Base-by-base conservation (phyloP, 2,329 filamentous ascomycete genomes). In the Exophiala spinifera region DNA sequence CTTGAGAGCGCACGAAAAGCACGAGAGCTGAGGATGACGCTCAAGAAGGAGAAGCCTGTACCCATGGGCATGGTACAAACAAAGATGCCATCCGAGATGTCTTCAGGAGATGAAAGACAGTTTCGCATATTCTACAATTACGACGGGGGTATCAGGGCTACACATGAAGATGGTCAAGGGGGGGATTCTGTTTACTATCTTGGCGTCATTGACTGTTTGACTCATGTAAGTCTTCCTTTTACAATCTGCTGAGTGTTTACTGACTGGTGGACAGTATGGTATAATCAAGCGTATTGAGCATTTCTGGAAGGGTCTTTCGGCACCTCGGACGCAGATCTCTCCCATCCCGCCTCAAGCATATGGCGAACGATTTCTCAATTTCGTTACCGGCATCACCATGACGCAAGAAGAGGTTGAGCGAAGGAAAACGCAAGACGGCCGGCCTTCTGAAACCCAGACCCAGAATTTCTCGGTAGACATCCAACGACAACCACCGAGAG, bases 151-250 rank as follows among this genome's bases (percentile, higher is more conserved):
- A 91, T 96, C 72, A 81, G 86, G 63, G 92, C 94, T 11, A 97
- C 94, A 1, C 91, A 96, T 67, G 91, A 96, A 70, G 85, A 96
- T 71, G 87, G 95, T 59, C 75, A 77, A 14, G 84, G 88, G 1
- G 91, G 87, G 1, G 89, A 96, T 51, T 90, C 96, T 72, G 91
- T 99, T 39, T 99, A 99, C 72, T 99, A 99, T 69, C 83, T 99
- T 6, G 95, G 94, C 33, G 95, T 99, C 65, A 99, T 99, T 70
- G 94, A 99, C 73, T 99, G 94, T 71, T 78, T 99, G 65, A 99
- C 94, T 65, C 90, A 96, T 70, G 91, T 95, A 80, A 83, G 89
- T 82, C 49, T 50, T 31, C 5, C 3, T 13, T 42, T 21, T 3
- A 3, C 14, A 2, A 10, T 20, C 33, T 21, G 28, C 10, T 14